These are phyloP conservation scores for Ceratocystis papillata DNA, from an alignment of 2,329 filamentous ascomycete species.

Conservation along the genomic window DNA sequence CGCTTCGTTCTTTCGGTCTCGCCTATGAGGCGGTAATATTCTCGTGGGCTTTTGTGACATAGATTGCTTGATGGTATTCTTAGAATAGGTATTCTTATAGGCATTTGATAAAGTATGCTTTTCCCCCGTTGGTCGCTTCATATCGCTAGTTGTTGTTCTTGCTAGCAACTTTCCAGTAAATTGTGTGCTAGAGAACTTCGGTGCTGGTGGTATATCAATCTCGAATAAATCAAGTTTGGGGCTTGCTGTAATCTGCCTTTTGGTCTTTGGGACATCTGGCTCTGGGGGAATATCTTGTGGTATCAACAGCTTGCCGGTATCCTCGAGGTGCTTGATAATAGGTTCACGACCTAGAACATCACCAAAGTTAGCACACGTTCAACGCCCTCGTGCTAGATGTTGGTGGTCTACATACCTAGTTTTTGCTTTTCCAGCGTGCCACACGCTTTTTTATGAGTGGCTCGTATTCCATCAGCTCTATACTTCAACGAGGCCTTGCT, in stretches of 20 bases:
- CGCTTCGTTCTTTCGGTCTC: neutral
- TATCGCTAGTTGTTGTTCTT: neutral
- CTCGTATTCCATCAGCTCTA: neutral
- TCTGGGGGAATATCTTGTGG: neutral
- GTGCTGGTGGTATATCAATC: neutral
- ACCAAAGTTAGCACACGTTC: neutral
- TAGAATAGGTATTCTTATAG: neutral
- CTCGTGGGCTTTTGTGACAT: neutral
- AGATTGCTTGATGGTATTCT: neutral
- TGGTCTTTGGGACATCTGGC: neutral
- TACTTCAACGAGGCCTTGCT: neutral
- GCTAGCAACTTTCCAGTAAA: neutral
- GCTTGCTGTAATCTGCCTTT: neutral
- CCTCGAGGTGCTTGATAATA: neutral
- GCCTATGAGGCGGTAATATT: neutral
- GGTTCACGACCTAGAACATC: neutral
- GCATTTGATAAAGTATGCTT: neutral
- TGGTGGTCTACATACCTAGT: neutral
- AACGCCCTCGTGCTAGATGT: neutral
- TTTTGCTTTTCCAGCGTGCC: neutral
- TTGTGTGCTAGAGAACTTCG: neutral
- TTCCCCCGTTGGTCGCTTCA: too few relatives aligned
- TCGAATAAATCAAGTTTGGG: conserved; percentile 8
- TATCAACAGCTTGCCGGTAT: neutral
- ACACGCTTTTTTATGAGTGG: neutral